Percentiles rank a stretch among this genome's conserved stretches.
phyloP scores from a whole-genome alignment of 805 yeast genomes.

The Candida pseudofarinosa region DNA sequence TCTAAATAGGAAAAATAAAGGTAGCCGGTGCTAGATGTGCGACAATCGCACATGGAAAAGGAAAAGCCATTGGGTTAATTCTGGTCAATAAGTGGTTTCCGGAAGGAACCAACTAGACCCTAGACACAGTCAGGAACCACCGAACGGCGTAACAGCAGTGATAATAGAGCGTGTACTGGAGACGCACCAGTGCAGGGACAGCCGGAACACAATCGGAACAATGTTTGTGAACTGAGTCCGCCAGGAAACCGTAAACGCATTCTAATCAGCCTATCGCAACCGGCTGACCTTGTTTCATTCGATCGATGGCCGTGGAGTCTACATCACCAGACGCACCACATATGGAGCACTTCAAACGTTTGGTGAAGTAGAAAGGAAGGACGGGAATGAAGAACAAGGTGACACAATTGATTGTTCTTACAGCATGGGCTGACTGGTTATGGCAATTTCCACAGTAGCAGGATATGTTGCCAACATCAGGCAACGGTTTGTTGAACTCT shows the following conservation, averaged over 20 bases:
- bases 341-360: slow-evolving; percentile 47
- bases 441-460: slow-evolving; percentile 58
- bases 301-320: slow-evolving; percentile 17
- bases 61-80: too few relatives aligned
- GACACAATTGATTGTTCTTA: slow-evolving; percentile 50
- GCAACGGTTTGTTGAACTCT: slow-evolving; percentile 30
- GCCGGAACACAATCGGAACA: not conserved
- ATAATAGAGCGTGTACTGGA: too few relatives aligned
- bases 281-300: slow-evolving; percentile 30
- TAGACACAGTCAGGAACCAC: too few relatives aligned
- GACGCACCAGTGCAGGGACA: not conserved
- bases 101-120: too few relatives aligned
- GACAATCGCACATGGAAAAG: too few relatives aligned
- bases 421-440: slow-evolving; percentile 49
- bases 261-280: slow-evolving; percentile 29
- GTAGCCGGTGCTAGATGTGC: too few relatives aligned
- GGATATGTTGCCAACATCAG: slow-evolving; percentile 25
- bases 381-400: slow-evolving; percentile 53
- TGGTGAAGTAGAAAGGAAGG: slow-evolving; percentile 50
- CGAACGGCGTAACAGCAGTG: not conserved
- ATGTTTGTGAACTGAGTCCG: too few relatives aligned
- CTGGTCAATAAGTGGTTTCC: too few relatives aligned
- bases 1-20: not conserved
- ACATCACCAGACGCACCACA: slow-evolving; percentile 43
- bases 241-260: too few relatives aligned